Conservation (phyloP, 164 flowering plant genomes). For the Pachysandra terminalis region DNA sequence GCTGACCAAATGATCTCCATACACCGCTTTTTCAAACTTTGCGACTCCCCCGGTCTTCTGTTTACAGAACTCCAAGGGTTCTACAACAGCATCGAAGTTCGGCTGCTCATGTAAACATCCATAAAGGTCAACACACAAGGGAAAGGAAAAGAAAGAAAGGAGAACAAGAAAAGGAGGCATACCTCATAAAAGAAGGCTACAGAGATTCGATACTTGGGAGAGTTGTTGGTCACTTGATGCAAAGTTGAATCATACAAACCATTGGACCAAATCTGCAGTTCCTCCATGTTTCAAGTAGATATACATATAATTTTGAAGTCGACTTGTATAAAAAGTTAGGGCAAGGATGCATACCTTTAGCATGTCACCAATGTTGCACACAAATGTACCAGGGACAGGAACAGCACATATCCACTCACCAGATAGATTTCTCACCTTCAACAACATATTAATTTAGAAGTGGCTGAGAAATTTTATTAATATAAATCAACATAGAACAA, state of each 20-base stretch:
- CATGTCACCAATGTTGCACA: constrained; percentile 98
- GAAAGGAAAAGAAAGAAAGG: not conserved
- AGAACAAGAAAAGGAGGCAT: not conserved
- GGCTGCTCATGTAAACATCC: constrained; percentile 43
- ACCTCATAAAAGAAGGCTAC: constrained; percentile 95
- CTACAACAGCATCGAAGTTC: constrained; percentile 67
- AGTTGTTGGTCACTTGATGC: constrained; percentile 70
- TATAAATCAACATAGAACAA: not conserved
- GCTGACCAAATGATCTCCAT: constrained; percentile 80
- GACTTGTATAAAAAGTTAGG: too few species aligned
- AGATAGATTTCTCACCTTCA: constrained; percentile 76
- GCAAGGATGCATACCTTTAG: constrained; percentile 54
- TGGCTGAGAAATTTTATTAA: not conserved
- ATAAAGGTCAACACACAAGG: not conserved
- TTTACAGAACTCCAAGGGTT: constrained; percentile 70
- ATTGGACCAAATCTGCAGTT: constrained; percentile 69
- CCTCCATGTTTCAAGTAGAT: not conserved
- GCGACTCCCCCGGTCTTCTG: constrained; percentile 48
- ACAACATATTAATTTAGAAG: constrained; percentile 1
- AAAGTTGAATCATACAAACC: constrained; percentile 84
- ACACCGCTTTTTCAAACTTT: constrained; percentile 57
- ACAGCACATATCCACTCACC: constrained; percentile 91
- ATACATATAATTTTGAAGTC: too few species aligned
- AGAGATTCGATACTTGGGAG: constrained; percentile 62
- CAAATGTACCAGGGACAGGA: constrained; percentile 91